Percentiles rank a stretch among this genome's conserved stretches.
These are phyloP conservation scores for Malassezia brasiliensis DNA, from an alignment of 1,284 basidiomycete genomes.

Conservation along the genomic window DNA sequence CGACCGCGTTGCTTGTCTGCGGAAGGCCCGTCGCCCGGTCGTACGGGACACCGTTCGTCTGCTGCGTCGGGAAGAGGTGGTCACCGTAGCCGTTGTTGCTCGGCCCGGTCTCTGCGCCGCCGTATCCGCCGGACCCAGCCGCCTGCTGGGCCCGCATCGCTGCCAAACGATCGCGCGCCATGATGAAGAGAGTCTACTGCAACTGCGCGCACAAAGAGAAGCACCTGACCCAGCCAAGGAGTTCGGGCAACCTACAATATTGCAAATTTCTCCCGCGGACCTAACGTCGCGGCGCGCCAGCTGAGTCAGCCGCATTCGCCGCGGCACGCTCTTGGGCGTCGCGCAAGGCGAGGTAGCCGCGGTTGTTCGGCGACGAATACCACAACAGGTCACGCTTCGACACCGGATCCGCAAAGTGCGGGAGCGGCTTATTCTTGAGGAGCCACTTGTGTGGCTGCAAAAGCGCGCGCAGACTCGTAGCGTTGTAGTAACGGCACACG, in stretches of 20 bases:
- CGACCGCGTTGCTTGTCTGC: not conserved
- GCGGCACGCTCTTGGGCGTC: constrained; percentile 8
- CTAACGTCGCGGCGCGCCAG: not conserved
- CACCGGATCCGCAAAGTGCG: constrained; percentile 33
- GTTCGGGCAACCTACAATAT: not conserved
- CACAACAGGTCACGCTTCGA: constrained; percentile 31
- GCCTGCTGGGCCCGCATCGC: constrained; percentile 36
- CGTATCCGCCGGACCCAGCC: constrained; percentile 35
- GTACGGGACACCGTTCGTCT: constrained; percentile 19
- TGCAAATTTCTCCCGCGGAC: too few species aligned
- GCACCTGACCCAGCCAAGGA: not conserved
- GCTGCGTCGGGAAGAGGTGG: constrained; percentile 44
- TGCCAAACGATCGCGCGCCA: constrained; percentile 31
- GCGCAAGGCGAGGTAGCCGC: constrained; percentile 18
- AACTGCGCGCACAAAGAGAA: not conserved
- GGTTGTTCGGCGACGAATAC: constrained; percentile 19
- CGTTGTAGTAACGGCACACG: constrained; percentile 85
- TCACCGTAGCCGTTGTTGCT: constrained; percentile 48
- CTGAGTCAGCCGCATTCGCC: not conserved
- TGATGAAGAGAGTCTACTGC: constrained; percentile 4
- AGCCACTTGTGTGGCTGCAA: constrained; percentile 54
- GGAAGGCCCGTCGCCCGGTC: not conserved
- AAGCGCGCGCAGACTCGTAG: constrained; percentile 68
- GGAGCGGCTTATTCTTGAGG: constrained; percentile 24
- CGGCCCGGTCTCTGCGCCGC: constrained; percentile 19